phyloP scores from a whole-genome alignment of 1,284 basidiomycete genomes.

The Golubevia sp. region DNA sequence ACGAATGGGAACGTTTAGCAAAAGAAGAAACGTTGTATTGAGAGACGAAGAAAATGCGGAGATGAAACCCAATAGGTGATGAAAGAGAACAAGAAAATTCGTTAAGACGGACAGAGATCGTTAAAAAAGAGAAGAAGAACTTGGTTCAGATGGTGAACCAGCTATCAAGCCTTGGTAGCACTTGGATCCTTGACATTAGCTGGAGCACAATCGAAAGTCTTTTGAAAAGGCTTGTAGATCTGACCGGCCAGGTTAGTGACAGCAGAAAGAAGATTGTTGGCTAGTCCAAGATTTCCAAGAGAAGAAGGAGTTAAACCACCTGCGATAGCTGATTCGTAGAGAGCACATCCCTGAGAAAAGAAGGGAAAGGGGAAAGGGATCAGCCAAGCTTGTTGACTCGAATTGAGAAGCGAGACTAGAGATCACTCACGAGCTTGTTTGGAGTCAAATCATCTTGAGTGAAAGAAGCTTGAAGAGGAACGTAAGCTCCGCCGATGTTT shows the following conservation, averaged over 20 bases:
- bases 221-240: not conserved
- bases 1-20: too few species aligned
- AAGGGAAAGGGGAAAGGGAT: not conserved
- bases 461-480: not conserved
- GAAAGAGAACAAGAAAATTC: too few species aligned
- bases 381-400: not conserved
- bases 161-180: too few species aligned
- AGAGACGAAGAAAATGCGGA: too few species aligned
- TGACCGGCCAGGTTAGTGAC: not conserved
- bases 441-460: slow-evolving; percentile 1
- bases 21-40: too few species aligned
- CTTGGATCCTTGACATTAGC: not conserved
- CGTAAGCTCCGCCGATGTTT: not conserved
- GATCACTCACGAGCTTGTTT: not conserved
- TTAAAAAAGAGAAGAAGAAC: too few species aligned
- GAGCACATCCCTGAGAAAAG: not conserved
- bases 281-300: not conserved
- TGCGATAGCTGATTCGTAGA: not conserved
- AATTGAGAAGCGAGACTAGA: too few species aligned
- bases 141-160: too few species aligned
- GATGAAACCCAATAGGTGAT: too few species aligned
- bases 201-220: not conserved
- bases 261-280: not conserved
- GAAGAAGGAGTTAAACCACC: not conserved
- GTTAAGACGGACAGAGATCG: too few species aligned